Base-by-base conservation (phyloP, 257 asterid genomes). In the Scutellaria barbata region DNA sequence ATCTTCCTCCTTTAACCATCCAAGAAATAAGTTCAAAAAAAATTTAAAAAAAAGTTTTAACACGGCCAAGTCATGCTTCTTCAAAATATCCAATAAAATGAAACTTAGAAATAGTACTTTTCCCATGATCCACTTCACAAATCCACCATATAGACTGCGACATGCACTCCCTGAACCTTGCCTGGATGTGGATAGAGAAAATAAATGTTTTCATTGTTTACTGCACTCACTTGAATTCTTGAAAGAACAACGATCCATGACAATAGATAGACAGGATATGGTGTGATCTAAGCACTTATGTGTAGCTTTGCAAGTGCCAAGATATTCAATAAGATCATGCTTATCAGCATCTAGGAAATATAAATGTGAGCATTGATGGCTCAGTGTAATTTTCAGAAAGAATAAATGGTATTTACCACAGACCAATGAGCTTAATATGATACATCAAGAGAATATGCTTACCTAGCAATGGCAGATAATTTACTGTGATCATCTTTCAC, bases 121-220 rank as follows among this genome's bases (percentile, higher is more conserved):
- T 77, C 99, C 99, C 99, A 95, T 95, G 78, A 83, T 81, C 99
- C 99, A 95, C 89, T 95, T 92, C 71, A 92, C 99, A 85, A 95
- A 95, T 79, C 99, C 99, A 75, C 98, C 99, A 76, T 67, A 95
- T 58, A 95, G 82, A 71, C 99, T 92, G 76, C 98, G 98, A 71
- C 99, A 95, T 77, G 98, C 98, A 84, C 99, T 95, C 83, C 99
- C 99, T 9, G 99, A 92, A 61, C 82, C 82, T 74, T 78, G 82
- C 76, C 82, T 78, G 35, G 73, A 59, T 60, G 71, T 60, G 52
- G 57, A 66, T 35, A 76, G 20, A 62, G 25, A 16, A 67, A 20
- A 13, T 63, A 46, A 73, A 18, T 54, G 73, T 73, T 46, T 57
- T 63, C 69, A 35, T n/a, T 11, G 53, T 33, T 55, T 16, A 52